Base-by-base conservation (phyloP, 2,329 filamentous ascomycete species). In the Truncatella angustata region DNA sequence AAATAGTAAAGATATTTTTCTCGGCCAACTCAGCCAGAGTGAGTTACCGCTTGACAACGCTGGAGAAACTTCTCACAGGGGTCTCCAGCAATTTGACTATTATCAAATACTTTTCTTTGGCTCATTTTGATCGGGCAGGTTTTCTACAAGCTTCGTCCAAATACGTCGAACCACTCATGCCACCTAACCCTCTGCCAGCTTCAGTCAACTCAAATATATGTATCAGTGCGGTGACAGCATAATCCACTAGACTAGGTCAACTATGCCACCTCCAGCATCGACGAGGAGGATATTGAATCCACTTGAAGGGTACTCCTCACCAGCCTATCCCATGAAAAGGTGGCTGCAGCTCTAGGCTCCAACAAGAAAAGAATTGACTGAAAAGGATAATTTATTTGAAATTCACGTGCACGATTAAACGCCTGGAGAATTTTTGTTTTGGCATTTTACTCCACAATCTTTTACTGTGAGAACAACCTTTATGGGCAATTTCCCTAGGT, bases 261-360 rank as follows among this genome's bases (percentile, higher is more conserved):
- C 43, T 11, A 28, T 46, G 10, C 78, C 79, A 30, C 79, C 79
- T 10, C 78, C 78, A 18, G 78, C 78, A 56, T 82, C 79, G 32
- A 78, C 77, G 3, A 81, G 72, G 14, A 81, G 73, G 46, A 81
- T 76, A 20, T 75, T 34, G 77, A 74, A 20, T 72, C 73, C 12
- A 73, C 59, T 54, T 73, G 66, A 36, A 78, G 60, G 1, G 68
- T 70, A 20, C 72, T 68, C 1, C 68, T 69, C 20, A 72, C 70
- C 4, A 77, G 63, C 7, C 70, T 70, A 49, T 74, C 70, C 4
- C 81, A 64, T 0, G 76, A 73, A 56, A 77, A 78, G 20, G 78
- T 65, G 3, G 77, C 78, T 7, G 78, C 78, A 7, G 77, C 78
- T 65, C 81, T 77, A 14, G 78, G 77, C 53, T 81, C 78, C 1